Evolutionary conservation across 805 yeast species (phyloP).

Genomic region (Candida boidinii): DNA sequence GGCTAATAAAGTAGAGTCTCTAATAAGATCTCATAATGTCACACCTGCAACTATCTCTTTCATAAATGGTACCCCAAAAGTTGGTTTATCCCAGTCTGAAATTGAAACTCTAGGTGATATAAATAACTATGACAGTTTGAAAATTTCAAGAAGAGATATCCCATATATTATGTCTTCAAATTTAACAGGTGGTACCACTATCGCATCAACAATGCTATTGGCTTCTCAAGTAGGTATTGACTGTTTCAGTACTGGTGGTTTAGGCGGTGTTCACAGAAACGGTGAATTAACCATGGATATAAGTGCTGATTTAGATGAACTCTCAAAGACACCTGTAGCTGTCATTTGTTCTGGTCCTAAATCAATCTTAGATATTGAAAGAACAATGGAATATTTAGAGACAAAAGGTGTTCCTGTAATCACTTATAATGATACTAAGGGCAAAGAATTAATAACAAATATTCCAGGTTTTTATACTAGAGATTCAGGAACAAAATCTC

Average conservation of each 20-base stretch:
- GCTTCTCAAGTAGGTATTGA: constrained; percentile 68
- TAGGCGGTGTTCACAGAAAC: constrained; percentile 85
- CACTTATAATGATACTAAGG: constrained; percentile 34
- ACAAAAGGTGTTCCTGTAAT: constrained; percentile 87
- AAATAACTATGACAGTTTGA: constrained; percentile 8
- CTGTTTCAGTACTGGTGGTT: constrained; percentile 89
- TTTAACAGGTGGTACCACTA: constrained; percentile 82
- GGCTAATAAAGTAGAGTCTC: constrained; percentile 61
- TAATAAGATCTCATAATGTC: constrained; percentile 54
- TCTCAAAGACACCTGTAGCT: constrained; percentile 73
- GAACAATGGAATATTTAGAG: constrained; percentile 80
- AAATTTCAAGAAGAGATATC: constrained; percentile 63
- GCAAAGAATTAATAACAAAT: constrained; percentile 34
- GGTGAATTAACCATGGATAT: constrained; percentile 72
- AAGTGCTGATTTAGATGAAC: constrained; percentile 81
- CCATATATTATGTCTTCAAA: constrained; percentile 57
- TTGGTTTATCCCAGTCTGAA: constrained; percentile 49
- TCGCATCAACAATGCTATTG: constrained; percentile 81
- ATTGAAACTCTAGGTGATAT: constrained; percentile 40
- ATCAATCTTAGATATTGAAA: constrained; percentile 68
- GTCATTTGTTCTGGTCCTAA: constrained; percentile 95
- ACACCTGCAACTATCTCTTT: constrained; percentile 85
- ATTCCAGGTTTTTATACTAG: constrained; percentile 81
- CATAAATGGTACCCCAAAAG: constrained; percentile 58
- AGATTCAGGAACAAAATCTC: constrained; percentile 67